A percentile compares a stretch with the other conserved stretches of the same genome.
These are phyloP conservation scores for Nannochloropsis granulata DNA, from an alignment of 108 stramenopile species.

Conservation along the genomic window DNA sequence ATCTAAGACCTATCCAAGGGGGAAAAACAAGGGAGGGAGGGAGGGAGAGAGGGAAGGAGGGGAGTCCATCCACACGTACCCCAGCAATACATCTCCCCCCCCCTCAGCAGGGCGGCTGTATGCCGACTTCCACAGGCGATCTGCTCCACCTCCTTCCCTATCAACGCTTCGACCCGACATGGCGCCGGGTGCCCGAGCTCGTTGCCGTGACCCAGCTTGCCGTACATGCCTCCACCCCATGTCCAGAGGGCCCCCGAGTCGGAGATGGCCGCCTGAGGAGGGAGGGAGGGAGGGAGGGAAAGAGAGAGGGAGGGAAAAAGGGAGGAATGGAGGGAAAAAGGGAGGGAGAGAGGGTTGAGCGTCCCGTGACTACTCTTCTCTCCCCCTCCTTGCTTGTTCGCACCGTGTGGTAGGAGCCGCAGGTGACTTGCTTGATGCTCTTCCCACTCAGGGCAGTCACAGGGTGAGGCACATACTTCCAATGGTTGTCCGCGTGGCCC, in stretches of 20 bases:
- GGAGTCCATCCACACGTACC: constrained; percentile 19
- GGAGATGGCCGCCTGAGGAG: not conserved
- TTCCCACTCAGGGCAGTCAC: not conserved
- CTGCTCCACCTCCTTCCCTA: constrained; percentile 45
- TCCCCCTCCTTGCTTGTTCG: not conserved
- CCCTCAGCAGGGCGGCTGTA: constrained; percentile 57
- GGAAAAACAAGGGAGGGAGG: not conserved
- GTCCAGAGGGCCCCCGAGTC: constrained; percentile 74
- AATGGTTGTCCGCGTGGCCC: no score
- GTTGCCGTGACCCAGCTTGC: constrained; percentile 83
- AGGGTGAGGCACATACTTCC: not conserved
- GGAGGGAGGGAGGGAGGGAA: not conserved
- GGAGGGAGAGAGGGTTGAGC: not conserved
- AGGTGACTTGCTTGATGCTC: not conserved
- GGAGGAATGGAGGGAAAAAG: not conserved
- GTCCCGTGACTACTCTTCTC: not conserved
- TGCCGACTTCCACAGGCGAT: constrained; percentile 84
- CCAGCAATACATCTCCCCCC: constrained; percentile 41
- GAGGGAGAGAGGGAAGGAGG: not conserved
- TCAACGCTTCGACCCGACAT: constrained; percentile 59
- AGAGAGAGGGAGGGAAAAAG: not conserved
- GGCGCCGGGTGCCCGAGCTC: constrained; percentile 80
- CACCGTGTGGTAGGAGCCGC: not conserved
- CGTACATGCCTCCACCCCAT: constrained; percentile 93
- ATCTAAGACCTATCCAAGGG: not conserved